These are phyloP conservation scores for Colletotrichum viniferum DNA, from an alignment of 2,329 filamentous ascomycete genomes.

Conservation along the genomic window DNA sequence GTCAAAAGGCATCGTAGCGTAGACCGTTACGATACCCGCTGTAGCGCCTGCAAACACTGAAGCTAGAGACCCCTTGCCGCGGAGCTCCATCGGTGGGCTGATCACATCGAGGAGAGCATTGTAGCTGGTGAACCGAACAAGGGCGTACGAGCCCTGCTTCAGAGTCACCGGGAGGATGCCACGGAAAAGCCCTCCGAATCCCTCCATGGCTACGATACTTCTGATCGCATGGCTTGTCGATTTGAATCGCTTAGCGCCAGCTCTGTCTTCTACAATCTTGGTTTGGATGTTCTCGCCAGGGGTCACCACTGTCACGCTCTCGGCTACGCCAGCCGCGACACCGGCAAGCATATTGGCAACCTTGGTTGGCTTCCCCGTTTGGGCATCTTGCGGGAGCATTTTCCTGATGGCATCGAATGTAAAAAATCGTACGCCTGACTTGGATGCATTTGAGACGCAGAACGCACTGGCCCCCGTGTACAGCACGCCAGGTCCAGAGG, in stretches of 20 bases:
- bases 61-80: background rate
- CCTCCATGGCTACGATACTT: background rate
- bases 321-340: slow-evolving; percentile 24
- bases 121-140: slow-evolving; percentile 27
- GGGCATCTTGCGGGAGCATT: background rate
- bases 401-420: slow-evolving; percentile 24
- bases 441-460: slow-evolving; percentile 24
- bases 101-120: slow-evolving; percentile 22
- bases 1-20: slow-evolving; percentile 27
- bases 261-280: slow-evolving; percentile 27
- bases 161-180: slow-evolving; percentile 23
- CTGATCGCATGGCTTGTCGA: background rate
- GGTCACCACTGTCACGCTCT: slow-evolving; percentile 28
- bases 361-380: slow-evolving; percentile 10
- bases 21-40: slow-evolving; percentile 26
- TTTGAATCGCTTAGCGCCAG: slow-evolving; percentile 2
- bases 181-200: slow-evolving; percentile 15
- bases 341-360: slow-evolving; percentile 26
- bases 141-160: slow-evolving; percentile 27
- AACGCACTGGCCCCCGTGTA: slow-evolving; percentile 22
- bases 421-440: slow-evolving; percentile 27
- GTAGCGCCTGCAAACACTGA: slow-evolving; percentile 21
- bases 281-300: slow-evolving; percentile 32
- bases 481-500: slow-evolving; percentile 1
- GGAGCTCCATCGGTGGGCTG: background rate